Percentiles rank a stretch among this genome's conserved stretches.
These are phyloP conservation scores for Hortiboletus flavorubellus DNA, from an alignment of 768 basidiomycete species.

Conservation along the genomic window DNA sequence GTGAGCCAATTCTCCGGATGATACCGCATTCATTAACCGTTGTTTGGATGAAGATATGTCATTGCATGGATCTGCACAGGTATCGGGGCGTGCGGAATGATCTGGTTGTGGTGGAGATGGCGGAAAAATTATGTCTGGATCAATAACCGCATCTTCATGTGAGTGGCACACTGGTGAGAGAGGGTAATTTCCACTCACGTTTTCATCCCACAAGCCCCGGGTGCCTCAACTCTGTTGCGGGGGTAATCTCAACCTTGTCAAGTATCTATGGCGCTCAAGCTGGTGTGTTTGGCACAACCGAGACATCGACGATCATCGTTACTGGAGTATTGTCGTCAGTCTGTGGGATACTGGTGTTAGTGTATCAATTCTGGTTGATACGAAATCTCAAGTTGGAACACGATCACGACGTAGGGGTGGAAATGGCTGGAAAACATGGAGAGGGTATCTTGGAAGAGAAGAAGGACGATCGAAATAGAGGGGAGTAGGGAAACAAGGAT, in stretches of 20 bases:
- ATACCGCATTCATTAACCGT: conserved; percentile 2
- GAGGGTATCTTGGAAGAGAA: conserved; percentile 35
- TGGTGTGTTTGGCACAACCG: conserved; percentile 41
- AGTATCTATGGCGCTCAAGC: conserved; percentile 49
- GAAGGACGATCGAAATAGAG: background rate
- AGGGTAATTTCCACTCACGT: background rate
- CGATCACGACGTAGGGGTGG: conserved; percentile 38
- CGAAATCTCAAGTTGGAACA: conserved; percentile 43
- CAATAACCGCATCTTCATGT: conserved; percentile 56
- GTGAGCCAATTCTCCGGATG: conserved; percentile 31
- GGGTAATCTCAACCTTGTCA: conserved; percentile 52
- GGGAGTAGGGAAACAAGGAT: background rate
- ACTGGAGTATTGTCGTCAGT: conserved; percentile 39
- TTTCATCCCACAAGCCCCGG: conserved; percentile 43
- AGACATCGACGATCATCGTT: conserved; percentile 46
- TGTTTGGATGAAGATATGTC: conserved; percentile 39
- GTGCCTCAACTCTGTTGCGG: conserved; percentile 52
- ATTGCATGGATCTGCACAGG: conserved; percentile 55
- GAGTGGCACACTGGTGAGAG: conserved; percentile 16
- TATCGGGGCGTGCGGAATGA: conserved; percentile 51
- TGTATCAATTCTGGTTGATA: conserved; percentile 46
- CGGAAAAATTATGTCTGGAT: conserved; percentile 57
- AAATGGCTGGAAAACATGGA: conserved; percentile 42
- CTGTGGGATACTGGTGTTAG: conserved; percentile 38
- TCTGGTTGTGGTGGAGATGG: conserved; percentile 61